These are phyloP conservation scores for Penicillium goetzii DNA, from an alignment of 495 filamentous ascomycete species.

Conservation along the genomic window DNA sequence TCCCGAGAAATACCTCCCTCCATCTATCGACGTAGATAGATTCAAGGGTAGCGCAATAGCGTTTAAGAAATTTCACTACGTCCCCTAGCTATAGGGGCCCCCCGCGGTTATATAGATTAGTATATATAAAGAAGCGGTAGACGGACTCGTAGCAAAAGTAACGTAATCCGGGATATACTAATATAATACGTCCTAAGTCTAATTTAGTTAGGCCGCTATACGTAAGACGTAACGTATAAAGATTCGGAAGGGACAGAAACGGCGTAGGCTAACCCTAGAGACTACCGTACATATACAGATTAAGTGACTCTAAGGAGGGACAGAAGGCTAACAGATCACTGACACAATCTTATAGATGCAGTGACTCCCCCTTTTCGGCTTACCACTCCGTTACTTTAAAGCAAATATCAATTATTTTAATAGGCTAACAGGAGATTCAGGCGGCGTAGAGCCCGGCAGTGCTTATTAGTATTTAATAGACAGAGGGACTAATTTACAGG, in stretches of 20 bases:
- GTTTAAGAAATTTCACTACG: background rate
- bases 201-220: background rate
- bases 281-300: background rate
- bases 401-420: conserved; percentile 3
- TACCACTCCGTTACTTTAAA: background rate
- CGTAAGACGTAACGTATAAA: conserved; percentile 1
- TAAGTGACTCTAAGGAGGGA: background rate
- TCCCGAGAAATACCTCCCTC: background rate
- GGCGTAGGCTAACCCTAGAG: background rate
- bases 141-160: background rate
- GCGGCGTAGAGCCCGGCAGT: background rate
- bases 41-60: background rate
- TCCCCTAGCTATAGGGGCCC: background rate
- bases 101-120: no score
- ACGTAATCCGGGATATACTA: background rate
- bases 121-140: no score
- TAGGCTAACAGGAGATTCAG: background rate
- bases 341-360: background rate
- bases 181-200: background rate
- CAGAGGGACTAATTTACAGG: background rate
- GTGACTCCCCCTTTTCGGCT: background rate
- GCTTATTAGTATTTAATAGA: background rate
- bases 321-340: background rate
- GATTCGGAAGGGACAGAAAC: background rate
- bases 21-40: background rate